These are phyloP conservation scores for Pyricularia grisea DNA, from an alignment of 2,329 filamentous ascomycete genomes.

Conservation along the genomic window DNA sequence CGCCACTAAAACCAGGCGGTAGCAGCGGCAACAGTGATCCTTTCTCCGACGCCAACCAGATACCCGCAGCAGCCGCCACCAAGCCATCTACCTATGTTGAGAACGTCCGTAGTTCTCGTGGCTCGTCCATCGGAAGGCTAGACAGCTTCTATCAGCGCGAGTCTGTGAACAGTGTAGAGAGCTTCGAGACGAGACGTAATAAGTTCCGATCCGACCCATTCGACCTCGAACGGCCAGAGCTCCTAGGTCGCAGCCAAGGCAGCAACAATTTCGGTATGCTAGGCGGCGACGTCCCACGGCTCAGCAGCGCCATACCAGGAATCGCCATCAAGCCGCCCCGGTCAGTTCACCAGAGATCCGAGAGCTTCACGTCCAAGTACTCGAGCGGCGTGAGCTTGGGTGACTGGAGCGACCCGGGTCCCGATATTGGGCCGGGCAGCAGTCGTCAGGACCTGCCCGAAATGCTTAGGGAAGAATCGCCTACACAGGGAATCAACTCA, in stretches of 20 bases:
- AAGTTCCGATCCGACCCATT: slow-evolving; percentile 57
- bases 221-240: slow-evolving; percentile 48
- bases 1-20: slow-evolving; percentile 22
- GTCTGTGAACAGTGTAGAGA: slow-evolving; percentile 28
- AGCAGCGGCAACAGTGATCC: slow-evolving; percentile 25
- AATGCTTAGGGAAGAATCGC: slow-evolving; percentile 8
- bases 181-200: slow-evolving; percentile 29
- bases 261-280: slow-evolving; percentile 18
- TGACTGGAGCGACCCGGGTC: slow-evolving; percentile 44
- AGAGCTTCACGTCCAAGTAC: slow-evolving; percentile 34
- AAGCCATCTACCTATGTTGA: slow-evolving; percentile 33
- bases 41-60: slow-evolving; percentile 40
- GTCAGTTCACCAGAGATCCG: slow-evolving; percentile 22
- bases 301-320: slow-evolving; percentile 5
- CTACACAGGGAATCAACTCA: slow-evolving; percentile 11
- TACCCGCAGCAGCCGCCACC: slow-evolving; percentile 16
- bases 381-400: slow-evolving; percentile 38
- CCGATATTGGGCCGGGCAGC: slow-evolving; percentile 36
- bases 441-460: slow-evolving; percentile 12
- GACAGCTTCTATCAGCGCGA: slow-evolving; percentile 30
- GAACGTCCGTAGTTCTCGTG: slow-evolving; percentile 39
- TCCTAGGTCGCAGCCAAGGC: slow-evolving; percentile 21
- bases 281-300: slow-evolving; percentile 11
- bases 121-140: slow-evolving; percentile 27
- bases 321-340: slow-evolving; percentile 18